phyloP scores from a whole-genome alignment of 768 basidiomycete genomes.

The Peribolospora kevripleyi region DNA sequence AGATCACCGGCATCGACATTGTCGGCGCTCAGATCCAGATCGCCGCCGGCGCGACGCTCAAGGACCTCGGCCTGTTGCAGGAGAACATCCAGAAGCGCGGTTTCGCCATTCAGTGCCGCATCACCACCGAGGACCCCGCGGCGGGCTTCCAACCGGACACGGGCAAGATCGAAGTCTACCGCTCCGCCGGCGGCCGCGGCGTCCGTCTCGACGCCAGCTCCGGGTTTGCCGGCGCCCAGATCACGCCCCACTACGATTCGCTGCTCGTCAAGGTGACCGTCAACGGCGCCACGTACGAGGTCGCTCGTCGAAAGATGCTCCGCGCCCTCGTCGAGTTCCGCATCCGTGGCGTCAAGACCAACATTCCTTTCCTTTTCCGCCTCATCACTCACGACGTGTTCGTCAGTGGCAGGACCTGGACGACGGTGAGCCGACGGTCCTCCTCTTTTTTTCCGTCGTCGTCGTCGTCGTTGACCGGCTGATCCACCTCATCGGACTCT shows the following conservation, averaged over 20 bases:
- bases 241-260: slow-evolving; percentile 98
- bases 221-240: slow-evolving; percentile 95
- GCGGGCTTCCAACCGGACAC: slow-evolving; percentile 87
- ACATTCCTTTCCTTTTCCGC: slow-evolving; percentile 97
- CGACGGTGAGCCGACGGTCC: slow-evolving; percentile 35
- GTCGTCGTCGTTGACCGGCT: background rate
- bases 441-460: background rate
- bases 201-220: slow-evolving; percentile 89
- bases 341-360: slow-evolving; percentile 80
- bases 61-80: slow-evolving; percentile 83
- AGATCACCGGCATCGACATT: slow-evolving; percentile 97
- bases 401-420: slow-evolving; percentile 93
- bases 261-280: slow-evolving; percentile 89
- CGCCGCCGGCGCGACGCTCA: slow-evolving; percentile 87
- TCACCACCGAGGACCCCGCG: slow-evolving; percentile 93
- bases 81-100: slow-evolving; percentile 89
- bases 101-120: slow-evolving; percentile 91
- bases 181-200: slow-evolving; percentile 94
- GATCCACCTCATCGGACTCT: no score
- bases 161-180: slow-evolving; percentile 97
- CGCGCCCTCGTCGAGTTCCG: slow-evolving; percentile 99
- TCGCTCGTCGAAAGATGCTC: slow-evolving; percentile 95
- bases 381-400: slow-evolving; percentile 90
- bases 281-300: slow-evolving; percentile 91
- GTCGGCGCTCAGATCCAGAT: slow-evolving; percentile 99